Base-by-base conservation (phyloP, 2,329 filamentous ascomycete genomes). In the Fusarium torulosum region DNA sequence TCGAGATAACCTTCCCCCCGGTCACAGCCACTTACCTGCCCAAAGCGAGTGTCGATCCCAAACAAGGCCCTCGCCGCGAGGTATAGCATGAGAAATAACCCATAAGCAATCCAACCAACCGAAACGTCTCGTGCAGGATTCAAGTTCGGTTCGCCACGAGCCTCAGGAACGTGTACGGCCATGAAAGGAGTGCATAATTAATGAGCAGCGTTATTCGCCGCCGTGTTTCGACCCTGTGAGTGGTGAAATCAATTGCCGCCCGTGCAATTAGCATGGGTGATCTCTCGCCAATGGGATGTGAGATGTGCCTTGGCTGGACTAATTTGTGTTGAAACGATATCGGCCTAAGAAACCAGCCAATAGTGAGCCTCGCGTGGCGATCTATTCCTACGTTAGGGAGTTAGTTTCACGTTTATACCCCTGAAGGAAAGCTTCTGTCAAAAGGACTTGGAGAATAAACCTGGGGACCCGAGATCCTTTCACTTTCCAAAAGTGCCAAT, bases 31-130 rank as follows among this genome's bases (percentile, higher is more conserved):
- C 43, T 37, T 53, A 68, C 66, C 66, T 68, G 66, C 66, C 66
- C 62, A 69, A 68, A 68, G 29, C 20, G 65, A 61, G 29, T 42
- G 66, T 31, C 41, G 66, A 66, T 69, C 66, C 9, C 52, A 38
- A 15, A 41, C 41, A 33, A 51, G 37, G 61, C 27, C 31, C 5
- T 60, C 46, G 54, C 50, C 42, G 46, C 31, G 37, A 40, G 65
- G 38, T 66, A 69, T 66, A 69, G 66, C 66, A 68, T 69, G 40
- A 62, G 37, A 51, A 33, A 37, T 52, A 62, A 67, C 45, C 46
- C 46, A 44, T 41, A 43, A 31, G 35, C 25, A 37, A 21, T n/a
- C 23, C 49, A 41, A 42, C 66, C 66, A 68, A 68, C 65, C 51
- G 61, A 51, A 56, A 25, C 51, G 45, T 27, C 17, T 13, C 8